These are phyloP conservation scores for Oryza punctata DNA, from an alignment of 176 grass and related monocot genomes.

Conservation along the genomic window DNA sequence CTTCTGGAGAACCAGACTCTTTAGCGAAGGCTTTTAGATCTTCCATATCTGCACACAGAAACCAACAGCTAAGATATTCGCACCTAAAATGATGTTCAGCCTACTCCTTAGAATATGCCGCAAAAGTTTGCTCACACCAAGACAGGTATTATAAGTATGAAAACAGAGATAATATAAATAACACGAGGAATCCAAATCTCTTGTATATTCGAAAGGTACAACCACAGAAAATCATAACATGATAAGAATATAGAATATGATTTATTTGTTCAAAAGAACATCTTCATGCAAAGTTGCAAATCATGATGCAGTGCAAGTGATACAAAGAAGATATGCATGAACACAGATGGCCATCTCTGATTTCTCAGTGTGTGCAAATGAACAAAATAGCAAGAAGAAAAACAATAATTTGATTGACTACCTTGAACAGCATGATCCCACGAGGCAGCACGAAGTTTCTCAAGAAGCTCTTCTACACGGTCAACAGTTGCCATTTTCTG, in stretches of 20 bases:
- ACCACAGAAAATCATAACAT: not conserved
- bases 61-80: slow-evolving; percentile 34
- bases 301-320: not conserved
- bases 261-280: not conserved
- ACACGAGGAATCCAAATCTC: not conserved
- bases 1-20: slow-evolving; percentile 73
- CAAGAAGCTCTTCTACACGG: slow-evolving; percentile 85
- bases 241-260: not conserved
- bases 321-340: not conserved
- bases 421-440: slow-evolving; percentile 95
- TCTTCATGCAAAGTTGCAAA: not conserved
- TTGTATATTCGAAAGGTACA: not conserved
- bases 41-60: slow-evolving; percentile 75
- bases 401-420: slow-evolving; percentile 14
- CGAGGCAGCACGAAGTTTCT: slow-evolving; percentile 90
- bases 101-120: not conserved
- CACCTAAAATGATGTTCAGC: not conserved
- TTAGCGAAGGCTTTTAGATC: slow-evolving; percentile 69
- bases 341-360: not conserved
- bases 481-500: slow-evolving; percentile 94
- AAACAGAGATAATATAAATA: slow-evolving; percentile 4
- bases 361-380: not conserved
- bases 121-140: not conserved
- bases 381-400: not conserved
- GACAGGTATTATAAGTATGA: not conserved